Evolutionary conservation across 306 rosid genomes (phyloP).

Genomic region (Dryas drummondii): DNA sequence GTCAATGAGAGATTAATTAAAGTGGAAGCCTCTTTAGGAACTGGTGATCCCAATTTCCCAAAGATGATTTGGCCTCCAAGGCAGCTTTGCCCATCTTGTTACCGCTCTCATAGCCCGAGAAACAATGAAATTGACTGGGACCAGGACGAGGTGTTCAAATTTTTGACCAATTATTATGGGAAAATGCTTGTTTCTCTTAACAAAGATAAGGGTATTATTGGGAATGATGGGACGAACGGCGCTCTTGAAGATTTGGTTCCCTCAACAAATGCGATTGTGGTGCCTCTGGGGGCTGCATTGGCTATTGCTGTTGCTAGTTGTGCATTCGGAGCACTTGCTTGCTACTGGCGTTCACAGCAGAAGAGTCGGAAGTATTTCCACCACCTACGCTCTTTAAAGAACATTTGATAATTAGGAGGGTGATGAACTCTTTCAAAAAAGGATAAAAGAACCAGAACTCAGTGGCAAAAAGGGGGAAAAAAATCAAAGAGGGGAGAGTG

Average conservation of each 20-base stretch:
- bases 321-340: conserved; percentile 96
- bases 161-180: conserved; percentile 62
- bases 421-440: conserved; percentile 62
- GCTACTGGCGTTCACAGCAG: conserved; percentile 98
- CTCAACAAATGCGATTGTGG: conserved; percentile 67
- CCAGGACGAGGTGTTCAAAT: conserved; percentile 56
- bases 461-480: conserved; percentile 21
- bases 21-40: conserved; percentile 70
- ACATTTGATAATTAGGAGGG: conserved; percentile 92
- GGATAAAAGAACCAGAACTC: conserved; percentile 32
- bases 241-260: conserved; percentile 57
- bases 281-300: conserved; percentile 95
- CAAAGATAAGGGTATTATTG: conserved; percentile 44
- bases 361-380: conserved; percentile 99
- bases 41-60: conserved; percentile 90
- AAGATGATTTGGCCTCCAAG: conserved; percentile 88
- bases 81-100: conserved; percentile 79
- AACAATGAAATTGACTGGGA: conserved; percentile 62
- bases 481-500: background rate
- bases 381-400: conserved; percentile 92
- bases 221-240: conserved; percentile 28
- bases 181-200: conserved; percentile 56
- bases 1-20: conserved; percentile 72
- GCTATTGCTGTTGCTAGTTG: conserved; percentile 97
- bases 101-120: conserved; percentile 37